phyloP scores from a whole-genome alignment of 176 grass and related monocot genomes.

The Coix lacrymajobi region DNA sequence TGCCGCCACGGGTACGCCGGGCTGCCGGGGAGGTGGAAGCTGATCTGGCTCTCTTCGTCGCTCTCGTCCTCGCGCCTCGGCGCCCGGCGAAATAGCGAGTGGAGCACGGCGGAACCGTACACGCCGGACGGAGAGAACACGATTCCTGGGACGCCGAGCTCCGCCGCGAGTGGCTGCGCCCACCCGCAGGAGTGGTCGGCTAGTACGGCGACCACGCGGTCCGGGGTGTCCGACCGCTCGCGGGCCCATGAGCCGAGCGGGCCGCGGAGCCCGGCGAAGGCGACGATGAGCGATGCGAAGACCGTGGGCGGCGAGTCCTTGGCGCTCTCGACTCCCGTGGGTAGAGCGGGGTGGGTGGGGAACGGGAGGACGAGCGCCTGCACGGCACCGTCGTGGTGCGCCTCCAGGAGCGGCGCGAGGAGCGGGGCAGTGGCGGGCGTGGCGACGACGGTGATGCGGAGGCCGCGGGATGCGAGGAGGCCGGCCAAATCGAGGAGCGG shows the following conservation, averaged over 20 bases:
- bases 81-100: not conserved
- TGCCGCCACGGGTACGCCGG: conserved; percentile 42
- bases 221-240: not conserved
- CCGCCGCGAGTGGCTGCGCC: conserved; percentile 32
- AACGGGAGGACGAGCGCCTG: conserved; percentile 44
- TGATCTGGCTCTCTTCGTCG: conserved; percentile 5
- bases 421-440: conserved; percentile 42
- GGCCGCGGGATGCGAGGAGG: conserved; percentile 31
- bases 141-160: conserved; percentile 28
- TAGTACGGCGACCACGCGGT: conserved; percentile 15
- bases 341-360: conserved; percentile 38
- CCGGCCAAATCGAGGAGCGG: conserved; percentile 45
- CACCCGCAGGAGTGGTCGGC: conserved; percentile 51
- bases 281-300: conserved; percentile 4
- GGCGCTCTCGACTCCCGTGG: conserved; percentile 33
- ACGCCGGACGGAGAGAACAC: conserved; percentile 29
- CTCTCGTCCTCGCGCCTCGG: not conserved
- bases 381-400: conserved; percentile 13
- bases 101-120: not conserved
- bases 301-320: not conserved
- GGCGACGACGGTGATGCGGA: conserved; percentile 45
- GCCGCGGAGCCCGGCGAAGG: not conserved
- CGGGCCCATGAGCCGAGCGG: not conserved
- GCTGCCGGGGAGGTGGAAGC: conserved; percentile 27
- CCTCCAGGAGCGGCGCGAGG: conserved; percentile 38